phyloP scores from a whole-genome alignment of 345 rosid genomes.

The Kernera saxatilis region DNA sequence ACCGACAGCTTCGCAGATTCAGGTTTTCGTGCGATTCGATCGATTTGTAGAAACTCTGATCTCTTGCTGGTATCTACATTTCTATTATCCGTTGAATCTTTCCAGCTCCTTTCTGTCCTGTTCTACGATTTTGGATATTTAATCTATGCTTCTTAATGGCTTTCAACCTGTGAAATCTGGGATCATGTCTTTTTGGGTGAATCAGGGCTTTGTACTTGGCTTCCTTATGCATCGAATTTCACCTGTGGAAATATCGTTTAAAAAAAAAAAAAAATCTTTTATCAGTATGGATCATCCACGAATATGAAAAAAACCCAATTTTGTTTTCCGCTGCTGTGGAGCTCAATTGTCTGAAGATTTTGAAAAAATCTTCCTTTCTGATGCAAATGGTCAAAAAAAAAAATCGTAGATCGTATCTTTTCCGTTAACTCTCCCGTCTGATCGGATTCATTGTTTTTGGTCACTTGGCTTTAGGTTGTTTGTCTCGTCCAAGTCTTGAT shows the following conservation, averaged over 20 bases:
- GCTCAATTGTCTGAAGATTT: background rate
- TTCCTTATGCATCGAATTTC: background rate
- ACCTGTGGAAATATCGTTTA: too few relatives aligned
- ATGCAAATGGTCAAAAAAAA: background rate
- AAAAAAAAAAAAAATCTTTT: too few relatives aligned
- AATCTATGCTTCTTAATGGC: background rate
- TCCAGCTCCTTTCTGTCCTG: background rate
- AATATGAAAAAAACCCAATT: background rate
- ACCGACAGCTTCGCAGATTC: slow-evolving; percentile 15
- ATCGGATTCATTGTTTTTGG: background rate
- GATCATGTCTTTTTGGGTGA: background rate
- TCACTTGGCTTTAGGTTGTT: background rate
- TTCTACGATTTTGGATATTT: background rate
- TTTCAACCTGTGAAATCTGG: background rate
- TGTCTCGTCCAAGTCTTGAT: background rate
- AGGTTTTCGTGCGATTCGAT: slow-evolving; percentile 12
- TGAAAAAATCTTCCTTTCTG: background rate
- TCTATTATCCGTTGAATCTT: background rate
- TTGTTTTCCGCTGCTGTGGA: background rate
- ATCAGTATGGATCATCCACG: too few relatives aligned
- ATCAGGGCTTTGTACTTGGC: background rate
- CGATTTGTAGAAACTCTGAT: background rate
- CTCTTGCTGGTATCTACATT: slow-evolving; percentile 16
- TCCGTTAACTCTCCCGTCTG: background rate
- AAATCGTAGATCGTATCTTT: background rate